Conservation (phyloP, 1,284 basidiomycete genomes). For the Cryptococcus sp. region DNA sequence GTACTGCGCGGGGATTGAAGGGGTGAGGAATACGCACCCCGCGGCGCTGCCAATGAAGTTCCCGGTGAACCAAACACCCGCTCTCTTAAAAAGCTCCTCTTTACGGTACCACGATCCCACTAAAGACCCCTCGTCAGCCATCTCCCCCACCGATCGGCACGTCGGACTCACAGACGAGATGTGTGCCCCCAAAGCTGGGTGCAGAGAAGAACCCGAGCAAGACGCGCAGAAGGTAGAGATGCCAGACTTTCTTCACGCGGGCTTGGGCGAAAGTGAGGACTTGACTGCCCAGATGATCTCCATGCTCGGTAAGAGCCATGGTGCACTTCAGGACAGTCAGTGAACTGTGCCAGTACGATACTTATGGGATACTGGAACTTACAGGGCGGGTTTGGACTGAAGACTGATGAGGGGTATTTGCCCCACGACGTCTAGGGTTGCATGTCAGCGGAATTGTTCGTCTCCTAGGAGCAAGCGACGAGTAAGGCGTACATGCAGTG, state of each 20-base stretch:
- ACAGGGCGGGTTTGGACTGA: constrained; percentile 23
- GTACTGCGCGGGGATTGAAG: too few relatives aligned
- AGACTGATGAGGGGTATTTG: constrained; percentile 30
- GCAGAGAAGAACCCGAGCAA: constrained; percentile 30
- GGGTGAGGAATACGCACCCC: not conserved
- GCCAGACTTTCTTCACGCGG: constrained; percentile 4
- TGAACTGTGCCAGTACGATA: not conserved
- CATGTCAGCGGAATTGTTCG: not conserved
- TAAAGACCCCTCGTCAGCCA: not conserved
- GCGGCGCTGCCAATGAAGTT: constrained; percentile 22
- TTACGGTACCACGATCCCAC: constrained; percentile 31
- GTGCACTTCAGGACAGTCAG: constrained; percentile 14
- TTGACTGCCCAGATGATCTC: constrained; percentile 23
- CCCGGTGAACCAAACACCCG: constrained; percentile 34
- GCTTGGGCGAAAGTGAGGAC: constrained; percentile 18
- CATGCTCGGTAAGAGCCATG: constrained; percentile 25
- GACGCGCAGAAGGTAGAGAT: constrained; percentile 25
- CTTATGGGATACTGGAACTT: not conserved
- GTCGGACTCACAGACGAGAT: constrained; percentile 22
- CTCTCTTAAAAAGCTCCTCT: constrained; percentile 36
- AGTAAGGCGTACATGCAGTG: constrained; percentile 6
- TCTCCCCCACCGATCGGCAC: not conserved
- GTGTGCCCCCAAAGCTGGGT: constrained; percentile 25
- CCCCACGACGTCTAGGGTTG: constrained; percentile 23
- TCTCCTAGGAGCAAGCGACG: not conserved